A percentile compares a stretch with the other conserved stretches of the same genome.
Conservation (phyloP, 78 protist species). For the Protostelium mycophagum region DNA sequence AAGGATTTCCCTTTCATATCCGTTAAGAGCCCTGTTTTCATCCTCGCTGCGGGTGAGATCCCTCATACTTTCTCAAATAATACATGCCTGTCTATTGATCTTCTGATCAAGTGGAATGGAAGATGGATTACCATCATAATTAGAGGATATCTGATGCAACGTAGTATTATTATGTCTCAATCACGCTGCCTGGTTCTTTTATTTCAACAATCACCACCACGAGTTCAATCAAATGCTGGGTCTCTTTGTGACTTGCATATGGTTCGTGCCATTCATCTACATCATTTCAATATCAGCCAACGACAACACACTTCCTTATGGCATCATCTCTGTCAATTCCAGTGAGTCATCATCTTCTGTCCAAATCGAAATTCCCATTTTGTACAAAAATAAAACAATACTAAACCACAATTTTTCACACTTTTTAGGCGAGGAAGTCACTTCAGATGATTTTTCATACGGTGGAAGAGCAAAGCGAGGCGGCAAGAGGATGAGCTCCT, state of each 20-base stretch:
- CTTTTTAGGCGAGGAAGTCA: not conserved
- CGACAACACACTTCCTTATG: not conserved
- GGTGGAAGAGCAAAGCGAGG: not conserved
- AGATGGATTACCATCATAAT: no score
- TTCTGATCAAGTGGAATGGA: not conserved
- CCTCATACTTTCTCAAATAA: not conserved
- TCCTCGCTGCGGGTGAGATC: not conserved
- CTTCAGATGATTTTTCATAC: not conserved
- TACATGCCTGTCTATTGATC: not conserved
- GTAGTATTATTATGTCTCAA: not conserved
- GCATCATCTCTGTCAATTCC: not conserved
- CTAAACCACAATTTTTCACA: no score
- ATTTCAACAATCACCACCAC: not conserved
- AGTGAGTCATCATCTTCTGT: not conserved
- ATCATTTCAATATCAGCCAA: not conserved
- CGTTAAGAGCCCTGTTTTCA: not conserved
- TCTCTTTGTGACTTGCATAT: not conserved
- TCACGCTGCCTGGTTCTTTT: not conserved
- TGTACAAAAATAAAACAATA: no score
- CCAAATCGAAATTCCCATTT: not conserved
- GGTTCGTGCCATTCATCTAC: not conserved
- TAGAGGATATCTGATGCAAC: no score
- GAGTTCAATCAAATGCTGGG: not conserved
- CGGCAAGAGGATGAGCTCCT: not conserved
- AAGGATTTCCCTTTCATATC: not conserved